Evolutionary conservation across 2,329 filamentous ascomycete species (phyloP).

Genomic region (Elsinoe arachidis): DNA sequence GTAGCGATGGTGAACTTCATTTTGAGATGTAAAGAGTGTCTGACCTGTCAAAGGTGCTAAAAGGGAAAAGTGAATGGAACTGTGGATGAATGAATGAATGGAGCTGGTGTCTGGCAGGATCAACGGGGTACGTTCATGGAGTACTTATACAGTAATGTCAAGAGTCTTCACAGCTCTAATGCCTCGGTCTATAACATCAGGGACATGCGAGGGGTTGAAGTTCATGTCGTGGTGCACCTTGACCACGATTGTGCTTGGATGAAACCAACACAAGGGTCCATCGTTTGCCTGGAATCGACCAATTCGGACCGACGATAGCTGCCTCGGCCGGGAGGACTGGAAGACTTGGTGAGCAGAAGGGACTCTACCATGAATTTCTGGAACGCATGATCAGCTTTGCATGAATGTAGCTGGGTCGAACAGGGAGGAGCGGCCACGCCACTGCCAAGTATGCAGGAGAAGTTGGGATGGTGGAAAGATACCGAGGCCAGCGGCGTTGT

Average conservation of each 20-base stretch:
- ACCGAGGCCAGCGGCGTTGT: constrained; percentile 1
- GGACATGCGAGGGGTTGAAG: not conserved
- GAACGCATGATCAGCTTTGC: not conserved
- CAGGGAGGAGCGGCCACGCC: not conserved
- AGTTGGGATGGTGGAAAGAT: not conserved
- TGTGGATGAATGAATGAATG: constrained; percentile 1
- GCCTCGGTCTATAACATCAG: not conserved
- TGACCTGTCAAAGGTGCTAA: constrained; percentile 5
- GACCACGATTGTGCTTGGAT: not conserved
- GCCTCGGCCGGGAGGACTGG: not conserved
- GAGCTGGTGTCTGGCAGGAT: not conserved
- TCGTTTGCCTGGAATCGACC: not conserved
- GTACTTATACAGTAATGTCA: not conserved
- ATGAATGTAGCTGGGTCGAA: not conserved
- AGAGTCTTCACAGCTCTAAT: not conserved
- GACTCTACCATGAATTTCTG: not conserved
- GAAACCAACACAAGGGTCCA: not conserved
- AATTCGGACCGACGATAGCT: not conserved
- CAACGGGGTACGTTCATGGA: too few relatives aligned
- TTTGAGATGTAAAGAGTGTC: not conserved
- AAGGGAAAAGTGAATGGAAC: not conserved
- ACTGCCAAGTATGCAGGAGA: not conserved
- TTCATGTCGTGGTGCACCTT: not conserved
- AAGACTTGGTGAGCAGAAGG: not conserved
- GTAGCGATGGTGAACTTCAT: constrained; percentile 13